These are phyloP conservation scores for Capniomyces stellatus DNA, from an alignment of 371 early-diverging fungal genomes.

Conservation along the genomic window DNA sequence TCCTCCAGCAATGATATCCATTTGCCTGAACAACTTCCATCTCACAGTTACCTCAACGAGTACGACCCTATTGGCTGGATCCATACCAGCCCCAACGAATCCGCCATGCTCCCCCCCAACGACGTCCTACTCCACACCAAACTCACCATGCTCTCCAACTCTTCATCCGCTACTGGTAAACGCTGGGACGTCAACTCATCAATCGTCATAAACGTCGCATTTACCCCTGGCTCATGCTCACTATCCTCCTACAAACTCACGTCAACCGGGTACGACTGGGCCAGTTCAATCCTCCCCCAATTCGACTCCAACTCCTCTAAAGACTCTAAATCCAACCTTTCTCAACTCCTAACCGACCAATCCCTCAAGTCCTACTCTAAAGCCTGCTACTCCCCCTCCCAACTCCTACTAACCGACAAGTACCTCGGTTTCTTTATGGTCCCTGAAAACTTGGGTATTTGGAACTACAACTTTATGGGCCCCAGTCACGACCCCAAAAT, in stretches of 20 bases:
- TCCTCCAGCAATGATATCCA: constrained; percentile 88
- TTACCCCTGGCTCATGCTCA: constrained; percentile 95
- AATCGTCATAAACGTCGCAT: constrained; percentile 75
- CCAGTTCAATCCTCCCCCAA: constrained; percentile 23
- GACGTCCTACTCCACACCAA: constrained; percentile 82
- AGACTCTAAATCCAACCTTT: constrained; percentile 25
- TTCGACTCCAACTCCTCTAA: not conserved
- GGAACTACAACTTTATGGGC: constrained; percentile 97
- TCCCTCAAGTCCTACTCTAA: not conserved
- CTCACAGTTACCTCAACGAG: constrained; percentile 75
- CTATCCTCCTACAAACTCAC: constrained; percentile 89
- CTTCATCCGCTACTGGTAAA: constrained; percentile 39
- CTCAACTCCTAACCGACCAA: constrained; percentile 4
- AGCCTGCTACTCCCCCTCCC: constrained; percentile 76
- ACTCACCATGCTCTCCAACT: constrained; percentile 39
- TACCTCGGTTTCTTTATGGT: constrained; percentile 97
- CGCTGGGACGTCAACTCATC: constrained; percentile 92
- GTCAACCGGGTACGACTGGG: constrained; percentile 92
- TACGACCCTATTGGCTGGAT: constrained; percentile 96
- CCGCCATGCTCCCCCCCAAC: constrained; percentile 76
- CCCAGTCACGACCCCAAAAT: constrained; percentile 75
- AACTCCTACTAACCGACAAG: constrained; percentile 82
- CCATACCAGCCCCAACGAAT: constrained; percentile 89
- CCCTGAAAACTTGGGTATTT: constrained; percentile 55
- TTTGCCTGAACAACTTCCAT: constrained; percentile 71